These are phyloP conservation scores for Suhomyces bokatorum DNA, from an alignment of 1,139 yeast genomes.

Conservation along the genomic window DNA sequence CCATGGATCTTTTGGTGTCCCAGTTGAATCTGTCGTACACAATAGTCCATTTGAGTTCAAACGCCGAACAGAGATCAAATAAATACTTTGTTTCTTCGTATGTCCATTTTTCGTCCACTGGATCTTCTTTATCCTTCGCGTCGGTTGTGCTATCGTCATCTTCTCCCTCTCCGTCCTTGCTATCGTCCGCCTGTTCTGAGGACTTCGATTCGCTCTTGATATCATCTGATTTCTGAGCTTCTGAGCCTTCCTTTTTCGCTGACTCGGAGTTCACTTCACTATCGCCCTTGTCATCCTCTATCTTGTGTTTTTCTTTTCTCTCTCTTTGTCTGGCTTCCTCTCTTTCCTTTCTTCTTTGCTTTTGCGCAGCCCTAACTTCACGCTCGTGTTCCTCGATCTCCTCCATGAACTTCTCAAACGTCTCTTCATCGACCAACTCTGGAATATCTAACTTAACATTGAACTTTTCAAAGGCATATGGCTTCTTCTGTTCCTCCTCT, in stretches of 20 bases:
- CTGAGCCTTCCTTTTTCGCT: conserved; percentile 8
- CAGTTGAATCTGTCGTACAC: conserved; percentile 71
- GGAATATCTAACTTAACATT: conserved; percentile 74
- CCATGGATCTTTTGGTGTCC: conserved; percentile 47
- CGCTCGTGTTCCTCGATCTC: conserved; percentile 38
- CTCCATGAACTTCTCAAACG: conserved; percentile 54
- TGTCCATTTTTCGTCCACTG: conserved; percentile 50
- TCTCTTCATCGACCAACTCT: conserved; percentile 59
- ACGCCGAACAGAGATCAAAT: conserved; percentile 68
- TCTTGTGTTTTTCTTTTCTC: conserved; percentile 15
- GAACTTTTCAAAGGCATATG: conserved; percentile 75
- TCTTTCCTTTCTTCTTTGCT: conserved; percentile 27
- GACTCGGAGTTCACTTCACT: not conserved
- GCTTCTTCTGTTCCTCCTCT: conserved; percentile 44
- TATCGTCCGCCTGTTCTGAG: conserved; percentile 4
- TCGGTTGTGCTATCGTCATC: conserved; percentile 4
- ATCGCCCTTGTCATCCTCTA: conserved; percentile 1
- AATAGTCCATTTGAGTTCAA: conserved; percentile 86
- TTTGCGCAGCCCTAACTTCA: conserved; percentile 17
- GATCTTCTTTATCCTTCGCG: conserved; percentile 1
- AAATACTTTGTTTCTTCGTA: conserved; percentile 76
- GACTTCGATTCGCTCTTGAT: conserved; percentile 4
- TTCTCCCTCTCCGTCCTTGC: conserved; percentile 5
- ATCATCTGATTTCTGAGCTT: conserved; percentile 8
- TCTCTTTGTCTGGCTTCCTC: conserved; percentile 17